Percentiles rank a stretch among this genome's conserved stretches.
phyloP scores from a whole-genome alignment of 2,329 filamentous ascomycete genomes.

The Sporothrix pseudoabietina region DNA sequence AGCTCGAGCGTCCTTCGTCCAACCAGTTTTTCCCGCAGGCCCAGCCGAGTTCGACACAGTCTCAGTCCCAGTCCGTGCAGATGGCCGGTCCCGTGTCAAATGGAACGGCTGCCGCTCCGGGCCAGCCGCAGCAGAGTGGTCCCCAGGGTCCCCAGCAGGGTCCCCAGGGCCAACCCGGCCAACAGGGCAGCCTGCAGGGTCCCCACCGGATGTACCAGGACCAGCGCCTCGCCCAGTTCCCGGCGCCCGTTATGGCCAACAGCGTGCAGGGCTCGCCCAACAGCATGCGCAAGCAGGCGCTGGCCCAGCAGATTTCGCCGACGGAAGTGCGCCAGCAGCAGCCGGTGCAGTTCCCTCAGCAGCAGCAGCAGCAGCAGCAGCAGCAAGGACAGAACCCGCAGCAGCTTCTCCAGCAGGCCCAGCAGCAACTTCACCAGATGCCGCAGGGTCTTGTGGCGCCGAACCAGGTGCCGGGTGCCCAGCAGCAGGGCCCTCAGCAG shows the following conservation, averaged over 20 bases:
- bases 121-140: background rate
- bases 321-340: constrained; percentile 22
- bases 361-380: constrained; percentile 12
- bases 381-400: constrained; percentile 14
- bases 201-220: constrained; percentile 29
- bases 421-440: background rate
- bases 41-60: background rate
- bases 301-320: constrained; percentile 31
- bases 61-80: background rate
- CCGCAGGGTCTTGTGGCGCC: constrained; percentile 1
- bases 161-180: background rate
- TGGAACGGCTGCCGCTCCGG: background rate
- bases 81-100: background rate
- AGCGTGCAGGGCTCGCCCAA: background rate
- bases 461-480: background rate
- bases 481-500: background rate
- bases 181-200: constrained; percentile 11
- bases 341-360: constrained; percentile 10
- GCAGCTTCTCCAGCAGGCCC: background rate
- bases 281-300: constrained; percentile 27
- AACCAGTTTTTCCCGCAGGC: background rate
- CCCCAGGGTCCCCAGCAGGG: background rate
- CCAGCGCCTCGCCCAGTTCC: constrained; percentile 26
- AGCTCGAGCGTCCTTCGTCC: constrained; percentile 27
- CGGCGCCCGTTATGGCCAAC: constrained; percentile 6